A percentile compares a stretch with the other conserved stretches of the same genome.
Evolutionary conservation across 352 stramenopile species (phyloP).

Genomic region (Thalassiosira oceanica): DNA sequence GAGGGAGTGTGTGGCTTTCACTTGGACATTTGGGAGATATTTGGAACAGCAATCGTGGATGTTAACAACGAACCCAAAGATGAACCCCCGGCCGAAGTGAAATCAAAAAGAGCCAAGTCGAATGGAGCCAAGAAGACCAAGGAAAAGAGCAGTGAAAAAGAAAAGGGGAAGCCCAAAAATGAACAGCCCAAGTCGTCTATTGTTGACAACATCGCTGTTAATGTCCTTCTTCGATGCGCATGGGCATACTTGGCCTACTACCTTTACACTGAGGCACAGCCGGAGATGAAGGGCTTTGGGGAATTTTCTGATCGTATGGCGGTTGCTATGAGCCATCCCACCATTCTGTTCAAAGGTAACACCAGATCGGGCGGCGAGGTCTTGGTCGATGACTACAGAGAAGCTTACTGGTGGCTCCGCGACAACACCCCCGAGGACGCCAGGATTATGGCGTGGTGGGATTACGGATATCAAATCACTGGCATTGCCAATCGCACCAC

Average conservation of each 20-base stretch:
- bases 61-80: background rate
- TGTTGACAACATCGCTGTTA: constrained; percentile 5
- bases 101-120: background rate
- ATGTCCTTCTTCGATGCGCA: background rate
- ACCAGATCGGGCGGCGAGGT: constrained; percentile 63
- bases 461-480: constrained; percentile 88
- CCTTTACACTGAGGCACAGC: constrained; percentile 22
- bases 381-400: constrained; percentile 93
- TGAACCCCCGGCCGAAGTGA: constrained; percentile 9
- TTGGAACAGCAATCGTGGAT: background rate
- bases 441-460: constrained; percentile 84
- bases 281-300: constrained; percentile 31
- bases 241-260: constrained; percentile 31
- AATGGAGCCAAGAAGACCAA: constrained; percentile 36
- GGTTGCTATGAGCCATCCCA: constrained; percentile 66
- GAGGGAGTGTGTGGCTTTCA: constrained; percentile 13
- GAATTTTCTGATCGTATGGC: constrained; percentile 43
- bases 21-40: constrained; percentile 30
- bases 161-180: constrained; percentile 7
- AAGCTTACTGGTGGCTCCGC: constrained; percentile 89
- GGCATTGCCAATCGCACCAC: constrained; percentile 83
- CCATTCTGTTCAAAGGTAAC: constrained; percentile 82
- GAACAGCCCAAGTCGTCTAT: constrained; percentile 9
- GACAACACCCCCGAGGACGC: constrained; percentile 84
- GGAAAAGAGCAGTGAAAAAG: constrained; percentile 27